Base-by-base conservation (phyloP, 2,329 filamentous ascomycete genomes). In the Aureobasidium mangrovei region DNA sequence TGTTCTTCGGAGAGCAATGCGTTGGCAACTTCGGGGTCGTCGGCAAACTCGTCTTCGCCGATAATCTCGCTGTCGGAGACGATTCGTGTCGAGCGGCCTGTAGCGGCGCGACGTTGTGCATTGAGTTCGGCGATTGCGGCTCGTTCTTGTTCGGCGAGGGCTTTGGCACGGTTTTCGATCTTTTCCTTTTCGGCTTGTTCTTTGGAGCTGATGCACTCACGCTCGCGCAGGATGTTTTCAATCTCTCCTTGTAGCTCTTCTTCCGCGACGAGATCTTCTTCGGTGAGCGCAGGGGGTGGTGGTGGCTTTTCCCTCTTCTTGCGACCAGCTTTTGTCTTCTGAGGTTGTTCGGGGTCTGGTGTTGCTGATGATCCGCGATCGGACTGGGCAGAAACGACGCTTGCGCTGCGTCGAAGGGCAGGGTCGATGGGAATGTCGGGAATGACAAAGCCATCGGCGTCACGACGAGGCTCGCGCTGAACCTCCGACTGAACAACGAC, bases 21-120 rank as follows among this genome's bases (percentile, higher is more conserved):
- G 62, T 86, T 86, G 56, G 79, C 74, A 4, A 98, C 89, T 68
- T 98, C 93, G 0, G 84, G 85, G 59, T 98, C 93, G 62, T 94
- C 83, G 36, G 84, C 87, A 64, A 97, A 96, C 65, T 96, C 91
- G 55, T 86, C 80, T 55, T 87, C 86, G 48, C 79, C 82, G 24
- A 94, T 84, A 52, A 86, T 82, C 5, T 79, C 76, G 2, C 63
- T 63, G 48, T 65, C 64, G n/a, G 63, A 60, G 9, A 66, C 63
- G 18, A 46, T 54, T 12, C 46, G 54, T 3, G 55, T 56, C 33
- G 41, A 8, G 78, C 73, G 31, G 71, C 70, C 61, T 72, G 76
- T 32, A 65, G 69, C 1, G 75, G 76, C 29, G 72, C 74, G 57
- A 73, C 63, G 71, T 12, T 74, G 71, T 18, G 78, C 71, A 29